A percentile compares a stretch with the other conserved stretches of the same genome.
These are phyloP conservation scores for Trichoderma sp. DNA, from an alignment of 2,329 filamentous ascomycete genomes.

Conservation along the genomic window DNA sequence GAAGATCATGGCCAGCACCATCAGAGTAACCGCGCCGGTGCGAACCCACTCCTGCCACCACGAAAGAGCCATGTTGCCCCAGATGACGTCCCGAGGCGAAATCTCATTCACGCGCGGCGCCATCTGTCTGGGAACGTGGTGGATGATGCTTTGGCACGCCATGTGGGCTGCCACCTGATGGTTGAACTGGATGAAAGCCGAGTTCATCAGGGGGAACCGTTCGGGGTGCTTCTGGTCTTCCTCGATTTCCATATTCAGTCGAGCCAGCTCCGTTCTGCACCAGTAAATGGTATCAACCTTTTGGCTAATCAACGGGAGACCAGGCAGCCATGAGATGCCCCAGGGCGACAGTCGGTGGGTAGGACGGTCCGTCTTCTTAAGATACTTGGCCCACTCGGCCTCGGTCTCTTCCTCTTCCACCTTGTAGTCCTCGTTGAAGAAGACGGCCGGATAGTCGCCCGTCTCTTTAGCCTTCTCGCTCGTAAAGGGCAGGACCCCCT, in stretches of 20 bases:
- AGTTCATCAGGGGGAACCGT: conserved; percentile 88
- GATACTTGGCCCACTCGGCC: conserved; percentile 79
- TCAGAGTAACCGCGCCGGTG: conserved; percentile 62
- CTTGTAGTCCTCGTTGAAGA: conserved; percentile 58
- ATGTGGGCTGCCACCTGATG: conserved; percentile 97
- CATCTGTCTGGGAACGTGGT: conserved; percentile 94
- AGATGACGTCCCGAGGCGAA: conserved; percentile 86
- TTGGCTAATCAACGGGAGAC: conserved; percentile 76
- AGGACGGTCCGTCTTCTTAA: conserved; percentile 79
- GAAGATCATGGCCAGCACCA: conserved; percentile 76
- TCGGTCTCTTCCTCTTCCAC: conserved; percentile 62
- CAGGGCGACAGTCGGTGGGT: conserved; percentile 74
- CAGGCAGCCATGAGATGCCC: conserved; percentile 70
- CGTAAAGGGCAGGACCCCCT: conserved; percentile 53
- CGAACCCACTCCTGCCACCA: conserved; percentile 92
- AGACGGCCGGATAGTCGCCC: conserved; percentile 63
- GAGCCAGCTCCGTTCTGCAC: conserved; percentile 82
- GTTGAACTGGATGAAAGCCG: conserved; percentile 98
- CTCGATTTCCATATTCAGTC: conserved; percentile 89
- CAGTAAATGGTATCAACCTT: conserved; percentile 96
- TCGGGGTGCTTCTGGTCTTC: conserved; percentile 84
- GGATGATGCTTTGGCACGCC: conserved; percentile 89
- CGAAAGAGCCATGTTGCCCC: conserved; percentile 94
- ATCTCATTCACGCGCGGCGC: conserved; percentile 90
- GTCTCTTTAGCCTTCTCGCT: conserved; percentile 47